Conservation (phyloP, 352 stramenopile genomes). For the Globisporangium radiosum region DNA sequence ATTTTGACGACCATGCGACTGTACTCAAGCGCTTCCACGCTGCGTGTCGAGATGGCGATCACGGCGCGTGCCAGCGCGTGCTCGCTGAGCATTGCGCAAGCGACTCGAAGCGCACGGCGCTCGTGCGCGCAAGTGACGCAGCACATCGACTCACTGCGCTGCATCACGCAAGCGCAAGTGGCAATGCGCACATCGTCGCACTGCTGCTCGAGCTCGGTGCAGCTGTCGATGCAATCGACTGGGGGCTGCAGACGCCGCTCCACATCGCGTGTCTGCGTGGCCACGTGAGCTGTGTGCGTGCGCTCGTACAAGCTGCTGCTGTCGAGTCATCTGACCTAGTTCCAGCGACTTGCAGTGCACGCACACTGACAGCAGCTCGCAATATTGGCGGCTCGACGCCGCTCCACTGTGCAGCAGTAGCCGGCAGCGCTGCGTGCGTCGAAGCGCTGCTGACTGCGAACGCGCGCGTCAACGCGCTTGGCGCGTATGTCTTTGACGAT, state of each 20-base stretch:
- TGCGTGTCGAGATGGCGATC: slow-evolving; percentile 35
- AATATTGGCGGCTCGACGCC: slow-evolving; percentile 46
- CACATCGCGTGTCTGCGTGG: slow-evolving; percentile 46
- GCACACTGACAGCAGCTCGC: slow-evolving; percentile 13
- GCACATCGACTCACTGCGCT: slow-evolving; percentile 30
- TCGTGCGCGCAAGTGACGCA: slow-evolving; percentile 15
- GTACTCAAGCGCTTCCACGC: slow-evolving; percentile 14
- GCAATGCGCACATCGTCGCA: slow-evolving; percentile 36
- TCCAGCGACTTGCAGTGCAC: not conserved
- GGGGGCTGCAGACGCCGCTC: slow-evolving; percentile 44
- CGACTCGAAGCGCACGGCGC: slow-evolving; percentile 12
- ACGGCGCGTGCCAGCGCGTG: slow-evolving; percentile 31
- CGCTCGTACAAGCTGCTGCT: slow-evolving; percentile 15
- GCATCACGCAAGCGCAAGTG: slow-evolving; percentile 43
- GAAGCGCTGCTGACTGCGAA: slow-evolving; percentile 53
- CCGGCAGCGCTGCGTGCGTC: slow-evolving; percentile 42
- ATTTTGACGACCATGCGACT: not conserved
- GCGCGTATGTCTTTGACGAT: slow-evolving; percentile 46
- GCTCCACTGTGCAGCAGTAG: slow-evolving; percentile 42
- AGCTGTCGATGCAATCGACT: slow-evolving; percentile 21
- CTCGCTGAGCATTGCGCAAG: slow-evolving; percentile 19
- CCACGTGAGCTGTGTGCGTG: slow-evolving; percentile 19
- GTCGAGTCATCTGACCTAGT: no score
- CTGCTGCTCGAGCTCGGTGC: slow-evolving; percentile 40
- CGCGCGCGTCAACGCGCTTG: slow-evolving; percentile 27